These are phyloP conservation scores for Wickerhamomyces tratensis DNA, from an alignment of 805 yeast species.

Conservation along the genomic window DNA sequence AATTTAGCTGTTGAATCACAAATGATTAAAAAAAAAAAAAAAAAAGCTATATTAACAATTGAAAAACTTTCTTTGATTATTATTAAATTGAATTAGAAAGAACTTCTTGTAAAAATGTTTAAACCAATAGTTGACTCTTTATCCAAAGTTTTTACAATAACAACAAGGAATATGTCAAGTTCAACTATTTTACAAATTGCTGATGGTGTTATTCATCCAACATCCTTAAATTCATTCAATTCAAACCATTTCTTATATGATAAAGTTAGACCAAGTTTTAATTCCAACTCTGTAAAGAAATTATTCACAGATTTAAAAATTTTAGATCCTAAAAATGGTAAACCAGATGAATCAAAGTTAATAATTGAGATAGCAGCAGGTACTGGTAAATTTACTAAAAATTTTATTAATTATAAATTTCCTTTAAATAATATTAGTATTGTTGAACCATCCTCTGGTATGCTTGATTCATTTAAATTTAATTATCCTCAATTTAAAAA, in stretches of 20 bases:
- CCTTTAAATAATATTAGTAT: slow-evolving; percentile 24
- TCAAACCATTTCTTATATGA: slow-evolving; percentile 44
- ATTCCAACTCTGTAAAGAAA: slow-evolving; percentile 28
- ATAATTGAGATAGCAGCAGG: slow-evolving; percentile 50
- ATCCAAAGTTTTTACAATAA: no score
- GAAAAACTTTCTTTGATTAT: no score
- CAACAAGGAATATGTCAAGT: not conserved
- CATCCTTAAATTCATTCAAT: slow-evolving; percentile 40
- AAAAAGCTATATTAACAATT: no score
- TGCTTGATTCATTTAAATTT: slow-evolving; percentile 35
- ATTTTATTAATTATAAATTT: slow-evolving; percentile 31
- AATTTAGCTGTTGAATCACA: no score
- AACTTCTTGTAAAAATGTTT: no score
- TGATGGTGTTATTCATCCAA: slow-evolving; percentile 12
- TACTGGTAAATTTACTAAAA: slow-evolving; percentile 51
- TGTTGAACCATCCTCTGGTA: slow-evolving; percentile 50
- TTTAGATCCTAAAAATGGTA: slow-evolving; percentile 1
- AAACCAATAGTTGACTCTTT: no score
- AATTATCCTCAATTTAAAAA: slow-evolving; percentile 35
- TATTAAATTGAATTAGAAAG: no score
- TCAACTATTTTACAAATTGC: not conserved
- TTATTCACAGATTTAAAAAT: slow-evolving; percentile 31
- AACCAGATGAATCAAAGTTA: slow-evolving; percentile 15
- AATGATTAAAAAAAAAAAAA: no score
- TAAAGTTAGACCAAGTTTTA: slow-evolving; percentile 40